phyloP scores from a whole-genome alignment of 2,329 filamentous ascomycete species.

The Alternaria solani region DNA sequence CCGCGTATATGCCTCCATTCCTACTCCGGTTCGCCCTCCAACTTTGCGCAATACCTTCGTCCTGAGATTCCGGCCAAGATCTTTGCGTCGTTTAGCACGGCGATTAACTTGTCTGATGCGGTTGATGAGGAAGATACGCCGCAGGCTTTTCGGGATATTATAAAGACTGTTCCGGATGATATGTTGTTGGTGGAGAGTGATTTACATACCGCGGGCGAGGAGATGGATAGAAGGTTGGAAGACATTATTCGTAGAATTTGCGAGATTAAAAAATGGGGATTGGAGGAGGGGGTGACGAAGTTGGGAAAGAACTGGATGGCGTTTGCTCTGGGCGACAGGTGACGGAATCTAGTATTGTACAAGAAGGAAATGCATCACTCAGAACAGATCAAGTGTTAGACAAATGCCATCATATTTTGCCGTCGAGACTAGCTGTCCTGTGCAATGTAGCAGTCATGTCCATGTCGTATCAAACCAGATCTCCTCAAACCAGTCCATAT shows the following conservation, averaged over 20 bases:
- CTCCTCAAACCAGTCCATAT: not conserved
- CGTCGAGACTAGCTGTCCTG: not conserved
- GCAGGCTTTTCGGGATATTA: conserved; percentile 68
- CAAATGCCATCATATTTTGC: not conserved
- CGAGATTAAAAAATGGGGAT: conserved; percentile 75
- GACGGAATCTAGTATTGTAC: not conserved
- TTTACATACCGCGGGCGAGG: conserved; percentile 78
- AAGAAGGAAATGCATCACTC: not conserved
- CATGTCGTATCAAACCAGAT: not conserved
- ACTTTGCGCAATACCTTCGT: conserved; percentile 79
- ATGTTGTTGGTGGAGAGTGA: conserved; percentile 89
- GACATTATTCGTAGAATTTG: conserved; percentile 80
- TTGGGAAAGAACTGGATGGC: conserved; percentile 78
- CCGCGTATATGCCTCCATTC: conserved; percentile 93
- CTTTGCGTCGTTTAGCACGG: conserved; percentile 87
- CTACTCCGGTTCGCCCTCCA: conserved; percentile 80
- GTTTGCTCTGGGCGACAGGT: conserved; percentile 71
- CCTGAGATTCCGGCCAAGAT: conserved; percentile 76
- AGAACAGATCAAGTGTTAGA: not conserved
- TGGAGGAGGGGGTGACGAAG: conserved; percentile 73
- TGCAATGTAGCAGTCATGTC: not conserved
- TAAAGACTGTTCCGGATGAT: conserved; percentile 78
- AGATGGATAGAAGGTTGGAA: conserved; percentile 81
- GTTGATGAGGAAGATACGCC: conserved; percentile 57
- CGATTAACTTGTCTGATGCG: conserved; percentile 74